These are phyloP conservation scores for Trichoderma sp. DNA, from an alignment of 2,329 filamentous ascomycete genomes.

Conservation along the genomic window DNA sequence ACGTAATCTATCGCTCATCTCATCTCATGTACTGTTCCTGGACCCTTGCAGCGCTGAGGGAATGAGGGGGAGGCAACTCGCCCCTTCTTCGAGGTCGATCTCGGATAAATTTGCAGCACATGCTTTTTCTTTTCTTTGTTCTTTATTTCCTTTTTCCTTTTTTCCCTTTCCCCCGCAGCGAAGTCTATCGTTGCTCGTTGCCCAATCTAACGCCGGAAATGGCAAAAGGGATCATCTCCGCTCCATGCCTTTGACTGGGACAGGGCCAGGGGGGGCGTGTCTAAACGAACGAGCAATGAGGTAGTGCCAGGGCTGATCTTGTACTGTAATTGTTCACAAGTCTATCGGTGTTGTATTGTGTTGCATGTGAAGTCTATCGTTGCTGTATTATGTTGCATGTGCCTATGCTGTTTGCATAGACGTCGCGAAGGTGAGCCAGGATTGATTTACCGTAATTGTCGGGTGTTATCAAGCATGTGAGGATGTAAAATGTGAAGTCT, in stretches of 20 bases:
- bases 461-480: neutral
- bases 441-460: neutral
- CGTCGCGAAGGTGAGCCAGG: neutral
- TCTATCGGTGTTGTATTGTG: neutral
- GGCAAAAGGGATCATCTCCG: slow-evolving; percentile 2
- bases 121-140: neutral
- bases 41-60: neutral
- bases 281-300: no score
- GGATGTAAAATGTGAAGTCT: neutral
- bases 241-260: neutral
- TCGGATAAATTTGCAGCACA: neutral
- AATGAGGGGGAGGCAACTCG: neutral
- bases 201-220: neutral
- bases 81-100: neutral
- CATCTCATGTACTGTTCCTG: neutral
- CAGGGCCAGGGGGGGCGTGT: neutral
- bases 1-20: no score
- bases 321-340: neutral
- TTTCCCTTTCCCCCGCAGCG: neutral
- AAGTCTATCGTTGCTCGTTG: neutral
- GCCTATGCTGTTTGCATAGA: neutral
- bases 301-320: neutral
- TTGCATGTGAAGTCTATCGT: neutral
- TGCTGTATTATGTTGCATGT: neutral
- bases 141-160: neutral